These are phyloP conservation scores for Wickerhamiella alocasiicola DNA, from an alignment of 805 yeast genomes.

Conservation along the genomic window DNA sequence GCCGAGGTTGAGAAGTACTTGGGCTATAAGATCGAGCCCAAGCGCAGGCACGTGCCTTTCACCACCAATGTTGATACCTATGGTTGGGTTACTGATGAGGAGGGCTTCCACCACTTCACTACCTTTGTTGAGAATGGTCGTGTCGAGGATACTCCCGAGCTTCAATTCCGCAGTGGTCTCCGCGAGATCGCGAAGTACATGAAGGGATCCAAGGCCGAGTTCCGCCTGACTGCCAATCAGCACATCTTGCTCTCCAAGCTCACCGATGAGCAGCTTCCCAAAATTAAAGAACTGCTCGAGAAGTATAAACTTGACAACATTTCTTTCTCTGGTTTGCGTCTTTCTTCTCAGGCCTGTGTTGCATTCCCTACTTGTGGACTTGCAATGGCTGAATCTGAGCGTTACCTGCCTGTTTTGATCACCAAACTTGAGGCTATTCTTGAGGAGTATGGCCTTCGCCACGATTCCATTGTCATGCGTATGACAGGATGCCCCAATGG, in stretches of 20 bases:
- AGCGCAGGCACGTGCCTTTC: constrained; percentile 54
- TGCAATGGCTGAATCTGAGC: constrained; percentile 97
- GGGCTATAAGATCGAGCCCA: constrained; percentile 62
- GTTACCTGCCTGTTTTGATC: constrained; percentile 74
- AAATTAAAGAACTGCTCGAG: constrained; percentile 50
- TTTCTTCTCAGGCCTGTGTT: constrained; percentile 92
- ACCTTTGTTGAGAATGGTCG: constrained; percentile 94
- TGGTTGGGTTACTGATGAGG: constrained; percentile 79
- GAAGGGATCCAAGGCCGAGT: constrained; percentile 48
- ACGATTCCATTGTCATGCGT: constrained; percentile 89
- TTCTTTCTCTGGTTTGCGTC: constrained; percentile 68
- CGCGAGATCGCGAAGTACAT: constrained; percentile 62
- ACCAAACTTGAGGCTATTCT: constrained; percentile 72
- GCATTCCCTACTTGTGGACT: constrained; percentile 98
- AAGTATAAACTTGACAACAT: constrained; percentile 75
- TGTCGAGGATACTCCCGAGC: constrained; percentile 81
- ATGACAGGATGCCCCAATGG: constrained; percentile 99
- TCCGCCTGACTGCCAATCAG: constrained; percentile 92
- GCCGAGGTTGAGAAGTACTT: constrained; percentile 68
- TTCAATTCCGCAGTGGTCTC: constrained; percentile 82
- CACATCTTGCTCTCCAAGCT: constrained; percentile 70
- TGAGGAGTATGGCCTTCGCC: constrained; percentile 86
- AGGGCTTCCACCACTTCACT: constrained; percentile 78
- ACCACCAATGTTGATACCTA: constrained; percentile 81
- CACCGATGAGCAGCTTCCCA: constrained; percentile 51